These are phyloP conservation scores for Cyberlindnera suaveolens DNA, from an alignment of 805 yeast species.

Conservation along the genomic window DNA sequence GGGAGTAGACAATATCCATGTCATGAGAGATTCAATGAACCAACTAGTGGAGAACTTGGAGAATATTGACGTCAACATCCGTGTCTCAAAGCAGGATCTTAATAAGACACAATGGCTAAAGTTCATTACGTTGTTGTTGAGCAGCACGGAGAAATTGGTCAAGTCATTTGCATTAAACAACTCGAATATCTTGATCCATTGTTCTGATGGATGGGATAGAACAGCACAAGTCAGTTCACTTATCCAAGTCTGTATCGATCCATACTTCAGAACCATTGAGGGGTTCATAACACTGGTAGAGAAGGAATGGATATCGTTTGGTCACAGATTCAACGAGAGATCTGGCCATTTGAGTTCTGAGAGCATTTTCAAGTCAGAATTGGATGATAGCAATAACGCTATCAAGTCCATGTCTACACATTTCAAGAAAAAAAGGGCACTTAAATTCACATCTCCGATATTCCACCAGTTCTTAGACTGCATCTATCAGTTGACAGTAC, in stretches of 20 bases:
- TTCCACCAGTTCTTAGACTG: conserved; percentile 93
- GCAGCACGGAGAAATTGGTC: conserved; percentile 70
- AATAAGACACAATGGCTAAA: conserved; percentile 75
- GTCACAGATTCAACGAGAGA: conserved; percentile 82
- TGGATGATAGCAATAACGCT: conserved; percentile 37
- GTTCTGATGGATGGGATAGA: conserved; percentile 99
- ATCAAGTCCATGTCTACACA: conserved; percentile 35
- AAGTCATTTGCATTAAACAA: conserved; percentile 79
- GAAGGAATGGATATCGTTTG: conserved; percentile 94
- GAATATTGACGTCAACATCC: conserved; percentile 42
- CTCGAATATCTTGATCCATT: conserved; percentile 81
- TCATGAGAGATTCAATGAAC: conserved; percentile 78
- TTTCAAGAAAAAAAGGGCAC: conserved; percentile 41
- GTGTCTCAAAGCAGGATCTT: conserved; percentile 57
- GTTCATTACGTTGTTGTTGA: conserved; percentile 59
- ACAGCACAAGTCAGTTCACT: conserved; percentile 86
- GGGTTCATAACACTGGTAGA: conserved; percentile 85
- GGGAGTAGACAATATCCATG: conserved; percentile 93
- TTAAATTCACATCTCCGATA: conserved; percentile 76
- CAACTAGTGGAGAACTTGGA: conserved; percentile 32
- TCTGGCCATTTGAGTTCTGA: conserved; percentile 56
- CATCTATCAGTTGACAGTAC: conserved; percentile 70
- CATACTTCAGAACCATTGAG: conserved; percentile 78
- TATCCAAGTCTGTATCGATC: conserved; percentile 83
- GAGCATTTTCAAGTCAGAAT: conserved; percentile 35